Conservation (phyloP, 2,329 filamentous ascomycete species). For the Diaporthe sp. region DNA sequence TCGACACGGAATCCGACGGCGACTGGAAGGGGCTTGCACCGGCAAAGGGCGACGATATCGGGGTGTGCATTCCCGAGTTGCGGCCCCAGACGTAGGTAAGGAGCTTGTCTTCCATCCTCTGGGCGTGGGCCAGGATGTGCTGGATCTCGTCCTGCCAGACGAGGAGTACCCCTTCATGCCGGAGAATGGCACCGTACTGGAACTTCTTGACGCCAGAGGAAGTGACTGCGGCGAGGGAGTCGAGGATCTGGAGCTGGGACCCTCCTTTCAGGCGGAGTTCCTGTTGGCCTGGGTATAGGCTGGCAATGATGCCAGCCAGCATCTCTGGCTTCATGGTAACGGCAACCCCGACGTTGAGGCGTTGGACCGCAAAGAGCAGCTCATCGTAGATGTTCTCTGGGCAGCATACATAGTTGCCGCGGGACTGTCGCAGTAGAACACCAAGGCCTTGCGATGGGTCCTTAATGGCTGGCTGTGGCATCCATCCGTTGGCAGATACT, state of each 20-base stretch:
- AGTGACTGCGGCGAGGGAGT: conserved; percentile 56
- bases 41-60: conserved; percentile 38
- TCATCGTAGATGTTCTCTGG: conserved; percentile 55
- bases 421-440: conserved; percentile 55
- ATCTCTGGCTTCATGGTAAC: conserved; percentile 65
- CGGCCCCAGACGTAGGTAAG: conserved; percentile 51
- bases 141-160: conserved; percentile 60
- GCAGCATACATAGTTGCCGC: conserved; percentile 57
- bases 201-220: conserved; percentile 57
- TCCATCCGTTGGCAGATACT: conserved; percentile 50
- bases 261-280: conserved; percentile 59
- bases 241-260: conserved; percentile 60
- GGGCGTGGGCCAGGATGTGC: conserved; percentile 56
- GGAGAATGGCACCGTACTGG: conserved; percentile 59
- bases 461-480: conserved; percentile 44
- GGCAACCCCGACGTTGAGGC: conserved; percentile 61
- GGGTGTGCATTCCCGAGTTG: conserved; percentile 34
- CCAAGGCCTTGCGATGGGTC: conserved; percentile 49
- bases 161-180: conserved; percentile 57
- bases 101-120: conserved; percentile 51
- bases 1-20: conserved; percentile 42
- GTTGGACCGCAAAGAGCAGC: conserved; percentile 58
- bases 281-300: conserved; percentile 55
- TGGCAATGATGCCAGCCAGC: conserved; percentile 59
- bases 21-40: conserved; percentile 40